Evolutionary conservation across 2,329 filamentous ascomycete species (phyloP), one percentile per base, ranked within the genome.

Genomic region (Beauveria sp.): DNA sequence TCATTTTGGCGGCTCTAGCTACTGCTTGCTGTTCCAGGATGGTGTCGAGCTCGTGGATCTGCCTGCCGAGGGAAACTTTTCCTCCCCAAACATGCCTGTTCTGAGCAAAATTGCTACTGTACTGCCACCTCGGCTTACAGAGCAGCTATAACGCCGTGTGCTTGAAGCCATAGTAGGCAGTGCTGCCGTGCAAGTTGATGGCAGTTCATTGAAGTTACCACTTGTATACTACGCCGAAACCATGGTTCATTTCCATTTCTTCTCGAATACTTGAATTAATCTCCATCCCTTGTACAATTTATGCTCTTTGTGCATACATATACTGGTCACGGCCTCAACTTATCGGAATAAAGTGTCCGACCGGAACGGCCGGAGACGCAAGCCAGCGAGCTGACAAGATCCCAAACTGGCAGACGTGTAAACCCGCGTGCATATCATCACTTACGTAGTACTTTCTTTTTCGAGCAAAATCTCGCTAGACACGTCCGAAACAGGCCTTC

Each of bases 1-100:
- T 73, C 89, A 92, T 69, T 91, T 87, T 70, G 89, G 89, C n/a
- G 89, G 89, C 0, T 87, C 82, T 7, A 85, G 84, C 1, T 85
- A 90, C 69, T 89, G 86, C 66, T 69, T 91, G 66, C 68, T 92
- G 3, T 91, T 91, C 74, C 73, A 82, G 28, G 78, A 81, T 64
- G 80, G 76, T 0, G 81, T 87, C 38, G 74, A 78, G 59, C 63
- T 85, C 0, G 70, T 75, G 2, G 76, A 70, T 0, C 72, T 78
- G 42, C 77, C 76, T 14, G 7, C 28, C 4, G 6, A 14, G 43
- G 54, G 54, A 9, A 10, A 57, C 28, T 57, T 49, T n/a, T 24
- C 28, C 12, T 49, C 54, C 3, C 54, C 54, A 8, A 57, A 57
- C 9, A 18, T 78, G 40, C 70, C 77, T 3, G 75, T 75, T 1